Evolutionary conservation across 2,329 filamentous ascomycete species (phyloP), one percentile per base, ranked within the genome.

Genomic region (Aspergillus pseudoterreus): DNA sequence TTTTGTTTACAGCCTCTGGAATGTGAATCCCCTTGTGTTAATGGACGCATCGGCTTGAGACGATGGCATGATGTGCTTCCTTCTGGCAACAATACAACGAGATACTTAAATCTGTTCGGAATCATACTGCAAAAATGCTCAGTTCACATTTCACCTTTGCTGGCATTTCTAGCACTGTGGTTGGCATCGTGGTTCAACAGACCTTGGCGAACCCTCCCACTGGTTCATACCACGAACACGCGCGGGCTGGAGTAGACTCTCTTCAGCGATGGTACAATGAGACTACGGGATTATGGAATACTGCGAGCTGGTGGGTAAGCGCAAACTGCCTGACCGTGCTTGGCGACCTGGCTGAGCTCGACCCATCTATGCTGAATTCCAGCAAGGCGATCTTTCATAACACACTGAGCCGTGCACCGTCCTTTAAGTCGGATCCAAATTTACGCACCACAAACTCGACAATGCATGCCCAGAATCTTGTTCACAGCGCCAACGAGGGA

Each of bases 221-320:
- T 6, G 17, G 17, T 42, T 15, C 39, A 42, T 42, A 42, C 19
- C 17, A 19, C 2, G 17, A 6, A n/a, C 4, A 42, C 39, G 39
- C 39, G 15, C n/a, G 19, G 39, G 39, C 39, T 22, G 39, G 39
- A 2, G 19, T 76, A 2, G 61, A 67, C 19, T 65, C 75, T 5
- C 73, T 88, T 1, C 83, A 87, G 59, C 63, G 61, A 39, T 88
- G 82, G 79, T 88, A 88, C 66, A 79, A 85, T 61, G 51, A 68
- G 2, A 62, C 64, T 4, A 82, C 77, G 1, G 86, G 87, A 3
- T 72, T 87, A 11, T 90, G 84, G 83, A 70, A 82, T 49, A 78
- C 79, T 0, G 77, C 79, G 6, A 78, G 79, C n/a, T 90, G 87
- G 87, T 90, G 87, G 87, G 88, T 89, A 63, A 79, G 80, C 48